Evolutionary conservation across 225 moss, liverwort and hornwort species (phyloP).

Genomic region (Thuidium tamariscinum): DNA sequence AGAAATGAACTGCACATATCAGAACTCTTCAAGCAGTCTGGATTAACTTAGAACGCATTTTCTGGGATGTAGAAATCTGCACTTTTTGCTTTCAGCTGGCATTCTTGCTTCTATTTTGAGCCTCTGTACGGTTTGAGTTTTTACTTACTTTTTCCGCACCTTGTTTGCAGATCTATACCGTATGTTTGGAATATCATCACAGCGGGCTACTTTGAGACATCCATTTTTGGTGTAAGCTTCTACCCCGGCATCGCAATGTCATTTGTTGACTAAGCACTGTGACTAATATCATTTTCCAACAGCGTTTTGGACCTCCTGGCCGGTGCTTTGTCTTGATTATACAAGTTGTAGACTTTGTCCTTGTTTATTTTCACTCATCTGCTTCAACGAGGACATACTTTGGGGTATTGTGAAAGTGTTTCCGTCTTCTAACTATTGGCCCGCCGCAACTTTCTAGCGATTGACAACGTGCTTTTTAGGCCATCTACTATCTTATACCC

Average conservation of each 20-base stretch:
- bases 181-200: constrained; percentile 71
- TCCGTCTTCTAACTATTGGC: not conserved
- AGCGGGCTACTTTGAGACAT: constrained; percentile 56
- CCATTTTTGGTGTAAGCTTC: constrained; percentile 22
- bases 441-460: not conserved
- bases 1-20: not conserved
- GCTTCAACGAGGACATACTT: not conserved
- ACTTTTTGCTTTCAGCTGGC: not conserved
- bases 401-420: not conserved
- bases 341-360: not conserved
- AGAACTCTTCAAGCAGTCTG: not conserved
- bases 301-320: not conserved
- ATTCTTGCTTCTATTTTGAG: not conserved
- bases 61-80: not conserved
- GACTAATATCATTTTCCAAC: not conserved
- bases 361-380: not conserved
- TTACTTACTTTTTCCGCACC: not conserved
- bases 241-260: not conserved
- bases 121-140: not conserved
- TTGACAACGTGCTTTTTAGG: not conserved
- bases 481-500: not conserved
- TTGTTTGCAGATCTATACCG: constrained; percentile 51
- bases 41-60: not conserved
- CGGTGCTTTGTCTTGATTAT: not conserved
- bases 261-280: not conserved